Conservation (phyloP, 129 eudicot species). For the Arctium minus region DNA sequence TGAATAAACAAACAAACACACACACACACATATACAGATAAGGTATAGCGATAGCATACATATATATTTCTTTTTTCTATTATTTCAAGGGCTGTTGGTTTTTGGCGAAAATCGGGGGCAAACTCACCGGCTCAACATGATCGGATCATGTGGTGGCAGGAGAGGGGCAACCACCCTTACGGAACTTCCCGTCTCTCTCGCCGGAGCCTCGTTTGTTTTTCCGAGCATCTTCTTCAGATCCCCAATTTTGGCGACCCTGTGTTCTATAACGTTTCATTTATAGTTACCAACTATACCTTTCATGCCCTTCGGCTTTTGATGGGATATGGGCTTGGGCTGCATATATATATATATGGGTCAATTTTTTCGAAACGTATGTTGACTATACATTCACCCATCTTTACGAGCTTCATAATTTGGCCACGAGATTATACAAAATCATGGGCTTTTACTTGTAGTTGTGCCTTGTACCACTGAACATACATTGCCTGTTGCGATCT, state of each 20-base stretch:
- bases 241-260: constrained; percentile 13
- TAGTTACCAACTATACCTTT: background rate
- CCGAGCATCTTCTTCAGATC: constrained; percentile 16
- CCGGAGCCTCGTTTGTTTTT: constrained; percentile 32
- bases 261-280: background rate
- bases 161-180: constrained; percentile 39
- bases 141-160: background rate
- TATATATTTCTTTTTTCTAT: background rate
- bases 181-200: constrained; percentile 25
- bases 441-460: background rate
- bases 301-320: background rate
- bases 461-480: background rate
- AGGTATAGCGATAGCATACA: background rate
- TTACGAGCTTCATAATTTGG: background rate
- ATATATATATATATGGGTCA: background rate
- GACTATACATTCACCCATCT: background rate
- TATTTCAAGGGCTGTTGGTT: constrained; percentile 17
- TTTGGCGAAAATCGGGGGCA: background rate
- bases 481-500: too few species aligned
- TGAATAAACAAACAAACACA: constrained; percentile 1
- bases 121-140: constrained; percentile 11
- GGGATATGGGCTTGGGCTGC: background rate
- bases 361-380: too few species aligned
- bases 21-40: background rate
- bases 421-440: background rate